Conservation (phyloP, 1,284 basidiomycete genomes). For the Cerioporus squamosus region DNA sequence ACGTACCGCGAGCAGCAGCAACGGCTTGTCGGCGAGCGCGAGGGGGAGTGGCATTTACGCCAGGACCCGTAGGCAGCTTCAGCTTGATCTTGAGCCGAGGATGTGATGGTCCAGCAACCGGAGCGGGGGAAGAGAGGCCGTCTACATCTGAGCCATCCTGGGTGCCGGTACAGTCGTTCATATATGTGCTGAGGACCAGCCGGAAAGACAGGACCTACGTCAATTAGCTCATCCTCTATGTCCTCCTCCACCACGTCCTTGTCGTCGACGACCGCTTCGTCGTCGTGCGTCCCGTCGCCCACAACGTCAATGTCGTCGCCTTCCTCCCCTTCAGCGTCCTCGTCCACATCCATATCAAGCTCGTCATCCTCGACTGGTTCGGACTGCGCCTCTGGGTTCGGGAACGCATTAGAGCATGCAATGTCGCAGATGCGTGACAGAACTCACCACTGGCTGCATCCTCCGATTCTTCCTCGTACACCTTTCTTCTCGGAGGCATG, state of each 20-base stretch:
- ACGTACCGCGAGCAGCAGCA: slow-evolving; percentile 24
- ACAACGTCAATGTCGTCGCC: slow-evolving; percentile 32
- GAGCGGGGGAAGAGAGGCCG: slow-evolving; percentile 35
- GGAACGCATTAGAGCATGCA: neutral
- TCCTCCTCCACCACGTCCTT: slow-evolving; percentile 37
- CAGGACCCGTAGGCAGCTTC: slow-evolving; percentile 54
- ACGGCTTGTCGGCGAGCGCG: slow-evolving; percentile 36
- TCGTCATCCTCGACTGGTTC: slow-evolving; percentile 27
- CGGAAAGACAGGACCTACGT: slow-evolving; percentile 21
- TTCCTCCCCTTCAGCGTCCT: slow-evolving; percentile 31
- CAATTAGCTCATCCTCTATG: slow-evolving; percentile 39
- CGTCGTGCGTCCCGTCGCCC: slow-evolving; percentile 37
- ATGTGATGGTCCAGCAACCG: slow-evolving; percentile 14
- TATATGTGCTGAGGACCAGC: no score
- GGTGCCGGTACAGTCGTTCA: neutral
- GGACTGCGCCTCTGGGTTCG: slow-evolving; percentile 21
- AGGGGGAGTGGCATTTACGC: slow-evolving; percentile 32
- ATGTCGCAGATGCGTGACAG: neutral
- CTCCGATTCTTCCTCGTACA: slow-evolving; percentile 28
- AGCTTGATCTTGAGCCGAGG: slow-evolving; percentile 64
- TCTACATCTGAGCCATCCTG: slow-evolving; percentile 40
- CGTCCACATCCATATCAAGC: slow-evolving; percentile 35
- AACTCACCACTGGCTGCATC: slow-evolving; percentile 28
- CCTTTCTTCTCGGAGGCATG: slow-evolving; percentile 22
- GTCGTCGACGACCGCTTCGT: slow-evolving; percentile 35